Evolutionary conservation across 2,329 filamentous ascomycete species (phyloP).

Genomic region (Fusarium marasasianum): DNA sequence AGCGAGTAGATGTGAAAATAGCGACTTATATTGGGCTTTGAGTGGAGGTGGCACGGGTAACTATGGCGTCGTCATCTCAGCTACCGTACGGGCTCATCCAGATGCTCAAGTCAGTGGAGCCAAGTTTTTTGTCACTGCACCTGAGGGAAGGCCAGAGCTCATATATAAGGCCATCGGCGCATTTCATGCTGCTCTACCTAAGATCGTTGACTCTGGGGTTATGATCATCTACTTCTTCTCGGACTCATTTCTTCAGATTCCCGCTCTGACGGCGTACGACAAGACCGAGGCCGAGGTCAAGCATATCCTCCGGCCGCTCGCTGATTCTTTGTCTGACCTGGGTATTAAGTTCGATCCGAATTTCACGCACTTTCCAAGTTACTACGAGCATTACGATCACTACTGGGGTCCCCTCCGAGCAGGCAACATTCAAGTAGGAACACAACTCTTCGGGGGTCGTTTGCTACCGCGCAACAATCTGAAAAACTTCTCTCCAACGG

Average conservation of each 20-base stretch:
- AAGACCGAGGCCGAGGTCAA: slow-evolving; percentile 51
- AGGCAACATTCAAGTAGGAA: slow-evolving; percentile 47
- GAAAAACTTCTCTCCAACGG: slow-evolving; percentile 23
- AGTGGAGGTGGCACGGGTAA: slow-evolving; percentile 67
- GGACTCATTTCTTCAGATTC: slow-evolving; percentile 14
- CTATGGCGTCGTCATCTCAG: slow-evolving; percentile 64
- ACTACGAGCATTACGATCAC: slow-evolving; percentile 56
- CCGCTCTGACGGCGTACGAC: slow-evolving; percentile 56
- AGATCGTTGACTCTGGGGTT: slow-evolving; percentile 57
- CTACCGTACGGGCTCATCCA: slow-evolving; percentile 62
- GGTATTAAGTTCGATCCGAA: slow-evolving; percentile 13
- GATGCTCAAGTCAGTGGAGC: slow-evolving; percentile 49
- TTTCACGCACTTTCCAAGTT: slow-evolving; percentile 32
- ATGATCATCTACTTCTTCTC: slow-evolving; percentile 54
- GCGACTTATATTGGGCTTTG: slow-evolving; percentile 71
- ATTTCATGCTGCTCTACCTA: slow-evolving; percentile 39
- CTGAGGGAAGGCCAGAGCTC: slow-evolving; percentile 2
- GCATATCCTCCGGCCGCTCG: slow-evolving; percentile 50
- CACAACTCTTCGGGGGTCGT: slow-evolving; percentile 50
- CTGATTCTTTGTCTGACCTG: slow-evolving; percentile 18
- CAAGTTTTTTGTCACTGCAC: slow-evolving; percentile 33
- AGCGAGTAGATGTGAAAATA: slow-evolving; percentile 57
- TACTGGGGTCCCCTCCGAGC: slow-evolving; percentile 52
- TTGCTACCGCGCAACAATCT: slow-evolving; percentile 52
- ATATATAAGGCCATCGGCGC: slow-evolving; percentile 34